phyloP scores from a whole-genome alignment of 73 alveolate genomes.

The Symbiodinium pilosum region DNA sequence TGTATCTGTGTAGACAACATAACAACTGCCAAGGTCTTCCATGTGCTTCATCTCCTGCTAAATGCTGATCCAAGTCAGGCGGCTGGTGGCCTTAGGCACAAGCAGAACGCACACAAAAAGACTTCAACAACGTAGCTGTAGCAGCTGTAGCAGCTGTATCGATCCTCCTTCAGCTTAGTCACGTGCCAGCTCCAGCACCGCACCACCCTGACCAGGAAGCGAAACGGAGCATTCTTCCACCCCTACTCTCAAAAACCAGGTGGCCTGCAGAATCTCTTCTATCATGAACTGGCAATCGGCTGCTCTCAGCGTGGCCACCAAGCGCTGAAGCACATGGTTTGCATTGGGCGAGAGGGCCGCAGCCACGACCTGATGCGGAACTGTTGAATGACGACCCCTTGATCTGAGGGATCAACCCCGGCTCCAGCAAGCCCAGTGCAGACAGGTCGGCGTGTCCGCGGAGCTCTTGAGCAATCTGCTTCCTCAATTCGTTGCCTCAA shows the following conservation, averaged over 20 bases:
- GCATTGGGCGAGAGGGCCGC: constrained; percentile 15
- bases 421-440: not conserved
- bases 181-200: not conserved
- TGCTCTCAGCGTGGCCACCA: constrained; percentile 9
- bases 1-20: too few species aligned
- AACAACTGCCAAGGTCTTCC: not conserved
- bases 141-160: not conserved
- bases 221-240: too few species aligned
- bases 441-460: not conserved
- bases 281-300: not conserved
- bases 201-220: too few species aligned
- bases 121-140: not conserved
- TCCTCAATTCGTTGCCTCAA: not conserved
- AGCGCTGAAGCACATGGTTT: not conserved
- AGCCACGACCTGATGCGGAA: not conserved
- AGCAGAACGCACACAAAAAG: not conserved
- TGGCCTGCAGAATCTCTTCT: not conserved
- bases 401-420: not conserved
- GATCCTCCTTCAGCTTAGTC: not conserved
- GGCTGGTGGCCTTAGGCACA: not conserved
- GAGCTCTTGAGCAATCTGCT: constrained; percentile 14
- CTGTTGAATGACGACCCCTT: not conserved
- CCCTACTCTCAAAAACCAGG: not conserved
- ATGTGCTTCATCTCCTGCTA: not conserved
- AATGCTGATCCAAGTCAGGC: too few species aligned